Conservation (phyloP, 2,329 filamentous ascomycete species). For the Ampelomyces quisqualis region DNA sequence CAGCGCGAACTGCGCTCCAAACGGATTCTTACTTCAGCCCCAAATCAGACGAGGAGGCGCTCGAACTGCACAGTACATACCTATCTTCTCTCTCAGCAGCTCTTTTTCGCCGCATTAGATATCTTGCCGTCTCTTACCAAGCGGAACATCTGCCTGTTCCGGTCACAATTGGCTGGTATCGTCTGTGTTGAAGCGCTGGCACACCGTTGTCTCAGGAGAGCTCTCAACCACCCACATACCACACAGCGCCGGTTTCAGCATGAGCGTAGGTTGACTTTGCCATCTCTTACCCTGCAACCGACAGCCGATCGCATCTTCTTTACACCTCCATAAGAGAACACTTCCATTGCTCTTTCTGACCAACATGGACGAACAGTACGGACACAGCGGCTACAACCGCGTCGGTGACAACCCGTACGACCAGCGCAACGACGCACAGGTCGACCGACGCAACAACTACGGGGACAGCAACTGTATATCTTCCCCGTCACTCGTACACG, state of each 20-base stretch:
- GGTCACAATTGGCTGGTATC: constrained; percentile 3
- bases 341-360: constrained; percentile 15
- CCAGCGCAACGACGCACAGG: constrained; percentile 37
- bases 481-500: constrained; percentile 20
- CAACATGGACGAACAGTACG: constrained; percentile 42
- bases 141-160: not conserved
- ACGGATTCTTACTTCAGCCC: constrained; percentile 17
- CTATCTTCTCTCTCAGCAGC: constrained; percentile 13
- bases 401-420: constrained; percentile 48
- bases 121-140: not conserved
- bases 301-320: constrained; percentile 6
- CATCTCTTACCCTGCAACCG: constrained; percentile 30
- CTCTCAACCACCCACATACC: constrained; percentile 31
- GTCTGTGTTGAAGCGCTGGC: constrained; percentile 13
- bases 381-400: constrained; percentile 44
- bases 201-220: constrained; percentile 40
- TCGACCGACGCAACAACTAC: constrained; percentile 60
- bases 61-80: constrained; percentile 3
- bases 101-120: constrained; percentile 2
- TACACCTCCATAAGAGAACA: constrained; percentile 10
- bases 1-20: constrained; percentile 1
- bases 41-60: constrained; percentile 11
- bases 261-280: constrained; percentile 39
- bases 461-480: constrained; percentile 38
- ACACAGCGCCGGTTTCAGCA: constrained; percentile 42